Base-by-base conservation (phyloP, 1,284 basidiomycete genomes). In the Termitomyces sp. region DNA sequence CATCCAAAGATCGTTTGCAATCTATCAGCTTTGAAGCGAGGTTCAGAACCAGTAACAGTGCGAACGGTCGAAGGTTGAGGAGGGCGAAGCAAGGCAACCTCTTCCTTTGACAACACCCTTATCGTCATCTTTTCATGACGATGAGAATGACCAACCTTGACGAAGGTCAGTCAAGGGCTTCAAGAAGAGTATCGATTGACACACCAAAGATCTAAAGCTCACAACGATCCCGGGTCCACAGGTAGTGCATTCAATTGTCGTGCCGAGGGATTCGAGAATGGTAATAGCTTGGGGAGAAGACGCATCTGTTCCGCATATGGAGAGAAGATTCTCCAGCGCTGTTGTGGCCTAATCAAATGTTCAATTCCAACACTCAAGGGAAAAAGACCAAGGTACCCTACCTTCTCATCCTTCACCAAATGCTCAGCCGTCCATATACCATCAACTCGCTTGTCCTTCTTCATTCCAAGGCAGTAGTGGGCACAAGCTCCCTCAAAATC, bases 361-460 rank as follows among this genome's bases (percentile, higher is more conserved):
- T 45, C 18, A 58, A 10, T 16, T 47, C 14, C n/a, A 14, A 18
- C 16, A 24, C 10, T 33, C 39, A 28, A 21, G 7, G 14, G 45
- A 9, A 10, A 34, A 35, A 13, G 21, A 7, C 43, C n/a, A 30
- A 18, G 28, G 58, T 68, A 80, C 83, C 72, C 77, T 79, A 81
- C 85, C 74, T 78, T 79, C 8, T 72, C 70, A 64, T 88, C 84
- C 50, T 72, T 75, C 14, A 70, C 67, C 53, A 88, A 88, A 13
- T 74, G 64, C 2, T 70, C 67, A 0, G 75, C 70, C 30, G 62
- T 70, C 82, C 84, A 86, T 2, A 61, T 60, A 18, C 61, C 62
- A 34, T 69, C 70, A 54, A 61, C 64, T 43, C 61, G 58, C 44
- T 58, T 62, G 31, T 55, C 47, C 26, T 57, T 61, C 39, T 65